Evolutionary conservation across 2,329 filamentous ascomycete species (phyloP).

Genomic region (Fonsecaea monophora): DNA sequence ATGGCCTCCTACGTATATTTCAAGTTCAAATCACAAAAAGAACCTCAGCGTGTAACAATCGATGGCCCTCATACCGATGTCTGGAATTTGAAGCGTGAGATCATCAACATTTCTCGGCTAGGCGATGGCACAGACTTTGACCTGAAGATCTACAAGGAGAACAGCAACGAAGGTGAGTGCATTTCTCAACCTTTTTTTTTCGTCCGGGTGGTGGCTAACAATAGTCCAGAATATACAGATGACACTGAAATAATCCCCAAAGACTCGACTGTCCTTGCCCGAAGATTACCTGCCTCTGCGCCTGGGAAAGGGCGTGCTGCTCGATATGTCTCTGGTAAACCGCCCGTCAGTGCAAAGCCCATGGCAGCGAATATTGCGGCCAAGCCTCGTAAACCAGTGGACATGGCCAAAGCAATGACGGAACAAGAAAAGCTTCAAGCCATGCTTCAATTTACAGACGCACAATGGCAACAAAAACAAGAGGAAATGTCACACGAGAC

Average conservation of each 20-base stretch:
- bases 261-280: slow-evolving; percentile 90
- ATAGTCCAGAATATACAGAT: slow-evolving; percentile 82
- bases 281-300: slow-evolving; percentile 81
- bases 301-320: slow-evolving; percentile 88
- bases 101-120: slow-evolving; percentile 90
- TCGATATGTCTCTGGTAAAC: slow-evolving; percentile 94
- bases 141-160: slow-evolving; percentile 90
- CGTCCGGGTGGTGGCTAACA: slow-evolving; percentile 41
- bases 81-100: slow-evolving; percentile 98
- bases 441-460: slow-evolving; percentile 86
- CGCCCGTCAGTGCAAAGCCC: slow-evolving; percentile 80
- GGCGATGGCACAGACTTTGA: slow-evolving; percentile 97
- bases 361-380: slow-evolving; percentile 58
- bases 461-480: slow-evolving; percentile 92
- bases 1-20: slow-evolving; percentile 99
- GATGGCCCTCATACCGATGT: slow-evolving; percentile 98
- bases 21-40: slow-evolving; percentile 99
- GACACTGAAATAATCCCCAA: slow-evolving; percentile 97
- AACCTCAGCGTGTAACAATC: slow-evolving; percentile 91
- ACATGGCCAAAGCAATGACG: slow-evolving; percentile 80
- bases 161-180: slow-evolving; percentile 81
- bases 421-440: slow-evolving; percentile 94
- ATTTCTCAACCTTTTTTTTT: too few relatives aligned
- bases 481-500: slow-evolving; percentile 79
- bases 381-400: slow-evolving; percentile 42